Percentiles rank a stretch among this genome's conserved stretches.
Conservation (phyloP, 2,329 filamentous ascomycete genomes). For the Botryotinia narcissicola region DNA sequence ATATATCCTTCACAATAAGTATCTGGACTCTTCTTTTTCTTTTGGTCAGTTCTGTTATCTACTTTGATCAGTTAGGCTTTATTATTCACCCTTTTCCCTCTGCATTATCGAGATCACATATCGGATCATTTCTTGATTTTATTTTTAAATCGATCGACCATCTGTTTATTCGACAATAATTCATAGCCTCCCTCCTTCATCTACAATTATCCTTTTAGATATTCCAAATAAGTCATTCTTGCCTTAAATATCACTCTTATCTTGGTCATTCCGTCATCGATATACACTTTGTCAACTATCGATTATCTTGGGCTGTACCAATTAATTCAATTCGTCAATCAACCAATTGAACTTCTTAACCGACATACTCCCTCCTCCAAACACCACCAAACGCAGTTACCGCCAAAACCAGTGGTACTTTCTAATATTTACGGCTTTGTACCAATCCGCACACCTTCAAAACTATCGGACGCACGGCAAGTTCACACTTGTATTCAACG, state of each 20-base stretch:
- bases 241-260: not conserved
- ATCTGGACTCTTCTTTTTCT: not conserved
- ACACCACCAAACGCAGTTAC: not conserved
- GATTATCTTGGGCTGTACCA: not conserved
- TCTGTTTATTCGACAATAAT: not conserved
- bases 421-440: not conserved
- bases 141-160: not conserved
- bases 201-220: not conserved
- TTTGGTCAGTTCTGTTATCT: not conserved
- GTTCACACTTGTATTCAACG: not conserved
- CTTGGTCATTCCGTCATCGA: conserved; percentile 3
- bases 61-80: not conserved
- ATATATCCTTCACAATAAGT: not conserved
- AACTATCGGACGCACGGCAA: not conserved
- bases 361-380: not conserved
- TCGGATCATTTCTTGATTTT: not conserved
- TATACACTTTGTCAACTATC: not conserved
- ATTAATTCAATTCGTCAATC: not conserved
- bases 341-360: conserved; percentile 9
- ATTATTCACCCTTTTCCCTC: not conserved
- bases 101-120: not conserved
- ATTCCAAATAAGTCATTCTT: not conserved
- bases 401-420: not conserved
- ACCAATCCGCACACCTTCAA: not conserved
- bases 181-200: not conserved